Evolutionary conservation across 208 protist species (phyloP).

Genomic region (Crithidia fasciculata): DNA sequence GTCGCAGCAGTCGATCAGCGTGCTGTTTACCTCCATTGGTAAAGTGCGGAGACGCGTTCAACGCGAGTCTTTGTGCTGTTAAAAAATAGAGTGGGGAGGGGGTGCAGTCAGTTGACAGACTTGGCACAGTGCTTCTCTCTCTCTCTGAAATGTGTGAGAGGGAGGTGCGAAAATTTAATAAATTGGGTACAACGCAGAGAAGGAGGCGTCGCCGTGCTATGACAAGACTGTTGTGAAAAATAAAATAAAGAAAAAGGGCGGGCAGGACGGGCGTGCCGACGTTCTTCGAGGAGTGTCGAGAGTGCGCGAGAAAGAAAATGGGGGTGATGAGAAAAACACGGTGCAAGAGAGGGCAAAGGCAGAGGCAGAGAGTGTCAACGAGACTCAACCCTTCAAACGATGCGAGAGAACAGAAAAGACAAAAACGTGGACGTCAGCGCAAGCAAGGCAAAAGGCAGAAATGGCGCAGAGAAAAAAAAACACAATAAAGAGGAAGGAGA

Average conservation of each 20-base stretch:
- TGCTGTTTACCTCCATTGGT: slow-evolving; percentile 84
- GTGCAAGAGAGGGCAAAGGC: background rate
- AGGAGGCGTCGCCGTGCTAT: too few species aligned
- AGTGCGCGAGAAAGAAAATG: background rate
- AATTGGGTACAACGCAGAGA: slow-evolving; percentile 2
- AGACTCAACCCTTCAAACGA: background rate
- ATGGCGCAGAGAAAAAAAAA: slow-evolving; percentile 7
- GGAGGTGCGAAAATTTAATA: background rate
- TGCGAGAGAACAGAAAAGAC: background rate
- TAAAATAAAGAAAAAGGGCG: background rate
- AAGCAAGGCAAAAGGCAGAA: background rate
- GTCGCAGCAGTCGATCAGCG: slow-evolving; percentile 80
- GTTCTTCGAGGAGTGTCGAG: too few species aligned
- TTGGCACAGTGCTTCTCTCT: too few species aligned
- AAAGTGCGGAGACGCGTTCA: too few species aligned
- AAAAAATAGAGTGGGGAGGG: too few species aligned
- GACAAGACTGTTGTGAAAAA: background rate
- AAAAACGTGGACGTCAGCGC: too few species aligned
- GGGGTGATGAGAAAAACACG: background rate
- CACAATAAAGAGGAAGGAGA: background rate
- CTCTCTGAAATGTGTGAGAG: background rate
- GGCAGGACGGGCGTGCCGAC: too few species aligned
- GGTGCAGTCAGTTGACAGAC: too few species aligned
- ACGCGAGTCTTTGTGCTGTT: too few species aligned
- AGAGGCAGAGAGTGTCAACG: background rate